Percentiles rank a stretch among this genome's conserved stretches.
phyloP scores from a whole-genome alignment of 129 eudicot species.

The Mikania micrantha region DNA sequence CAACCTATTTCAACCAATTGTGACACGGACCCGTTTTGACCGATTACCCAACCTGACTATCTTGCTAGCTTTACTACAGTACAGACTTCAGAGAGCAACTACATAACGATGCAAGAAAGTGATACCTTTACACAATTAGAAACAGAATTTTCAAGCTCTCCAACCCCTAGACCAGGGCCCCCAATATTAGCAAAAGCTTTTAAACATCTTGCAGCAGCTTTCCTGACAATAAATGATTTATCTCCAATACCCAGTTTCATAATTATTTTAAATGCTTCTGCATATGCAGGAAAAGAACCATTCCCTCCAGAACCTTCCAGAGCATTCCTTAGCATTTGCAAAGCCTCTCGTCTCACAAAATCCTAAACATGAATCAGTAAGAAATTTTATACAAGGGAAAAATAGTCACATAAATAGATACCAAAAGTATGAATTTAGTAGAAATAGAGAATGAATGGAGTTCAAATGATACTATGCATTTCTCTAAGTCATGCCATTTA shows the following conservation, averaged over 20 bases:
- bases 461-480: conserved; percentile 5
- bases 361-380: conserved; percentile 51
- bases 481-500: neutral
- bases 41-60: neutral
- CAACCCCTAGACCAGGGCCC: conserved; percentile 87
- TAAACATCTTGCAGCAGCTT: conserved; percentile 98
- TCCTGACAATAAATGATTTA: conserved; percentile 77
- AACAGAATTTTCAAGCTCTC: conserved; percentile 73
- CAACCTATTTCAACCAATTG: neutral
- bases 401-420: neutral
- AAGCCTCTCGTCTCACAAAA: conserved; percentile 90
- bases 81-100: neutral
- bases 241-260: conserved; percentile 71
- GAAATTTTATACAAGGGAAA: conserved; percentile 3
- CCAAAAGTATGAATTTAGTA: neutral
- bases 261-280: conserved; percentile 74
- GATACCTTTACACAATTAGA: conserved; percentile 77
- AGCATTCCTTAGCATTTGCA: conserved; percentile 85
- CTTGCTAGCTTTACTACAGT: neutral
- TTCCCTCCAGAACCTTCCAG: conserved; percentile 84
- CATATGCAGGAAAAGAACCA: conserved; percentile 72
- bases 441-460: neutral
- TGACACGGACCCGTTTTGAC: neutral
- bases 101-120: conserved; percentile 9
- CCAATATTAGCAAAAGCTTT: conserved; percentile 87